Percentiles rank a stretch among this genome's conserved stretches.
Evolutionary conservation across 257 asterid species (phyloP).

Genomic region (Solanum peruvianum): DNA sequence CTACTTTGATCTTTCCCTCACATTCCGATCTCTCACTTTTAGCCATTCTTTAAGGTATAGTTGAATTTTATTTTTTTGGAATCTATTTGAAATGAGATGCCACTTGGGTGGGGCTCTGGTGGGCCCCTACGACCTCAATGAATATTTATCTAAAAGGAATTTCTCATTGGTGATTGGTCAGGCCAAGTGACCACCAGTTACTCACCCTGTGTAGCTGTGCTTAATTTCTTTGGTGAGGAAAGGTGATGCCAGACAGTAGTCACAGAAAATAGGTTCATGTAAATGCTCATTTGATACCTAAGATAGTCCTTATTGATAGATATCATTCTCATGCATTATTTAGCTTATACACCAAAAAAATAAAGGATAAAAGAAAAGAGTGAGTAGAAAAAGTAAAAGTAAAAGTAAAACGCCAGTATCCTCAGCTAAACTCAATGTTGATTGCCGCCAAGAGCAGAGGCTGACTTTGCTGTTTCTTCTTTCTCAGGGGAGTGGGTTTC

Average conservation of each 20-base stretch:
- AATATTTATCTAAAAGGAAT: neutral
- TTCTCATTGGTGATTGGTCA: neutral
- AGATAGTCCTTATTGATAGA: neutral
- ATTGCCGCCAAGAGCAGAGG: neutral
- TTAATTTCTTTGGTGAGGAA: neutral
- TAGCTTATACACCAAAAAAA: neutral
- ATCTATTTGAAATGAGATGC: neutral
- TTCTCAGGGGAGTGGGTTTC: constrained; percentile 89
- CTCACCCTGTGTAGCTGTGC: neutral
- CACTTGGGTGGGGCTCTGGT: neutral
- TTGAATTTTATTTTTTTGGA: neutral
- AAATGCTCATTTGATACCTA: neutral
- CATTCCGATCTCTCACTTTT: neutral
- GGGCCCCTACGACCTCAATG: neutral
- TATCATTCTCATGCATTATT: constrained; percentile 1
- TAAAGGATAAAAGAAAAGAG: neutral
- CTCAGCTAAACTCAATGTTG: neutral
- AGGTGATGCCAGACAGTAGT: neutral
- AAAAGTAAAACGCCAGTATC: neutral
- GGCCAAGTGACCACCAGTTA: neutral
- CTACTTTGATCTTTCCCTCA: neutral
- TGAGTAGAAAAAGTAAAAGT: neutral
- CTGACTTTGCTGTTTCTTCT: neutral
- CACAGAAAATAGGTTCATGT: neutral
- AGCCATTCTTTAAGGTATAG: neutral